Evolutionary conservation across 177 flowering plant species (phyloP), one percentile per base, ranked within the genome.

Genomic region (Tripterygium wilfordii): DNA sequence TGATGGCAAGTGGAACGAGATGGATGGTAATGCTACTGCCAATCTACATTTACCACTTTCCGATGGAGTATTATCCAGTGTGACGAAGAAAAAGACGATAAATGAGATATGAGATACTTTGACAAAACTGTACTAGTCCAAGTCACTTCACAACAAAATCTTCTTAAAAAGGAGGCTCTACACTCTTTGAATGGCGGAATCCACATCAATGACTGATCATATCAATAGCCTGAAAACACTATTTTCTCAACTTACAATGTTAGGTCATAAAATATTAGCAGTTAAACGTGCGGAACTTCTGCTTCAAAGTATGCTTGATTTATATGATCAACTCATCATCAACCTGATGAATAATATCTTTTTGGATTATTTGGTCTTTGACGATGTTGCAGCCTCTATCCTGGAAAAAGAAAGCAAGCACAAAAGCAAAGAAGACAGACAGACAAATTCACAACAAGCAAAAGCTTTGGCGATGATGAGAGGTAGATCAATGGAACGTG

Each of bases 151-250:
- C 41, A 58, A 38, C 19, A 58, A 36, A 29, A 36, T 58, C 8
- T 51, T 58, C 33, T 36, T 51, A 8, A 58, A 58, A 40, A 58
- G 45, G 24, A 58, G 8, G 37, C 45, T 58, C 0, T 51, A 58
- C 40, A 58, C 51, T 51, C 26, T 51, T 36, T 15, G 32, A 8
- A 58, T 58, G 57, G 6, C 4, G 3, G 51, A 58, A 31, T 43
- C 45, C 16, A 51, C 30, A 0, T 16, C 24, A 17, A 16, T 20
- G 5, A 36, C 1, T 0, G 14, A 38, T 1, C 59, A 36, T 14
- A 23, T 48, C 52, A 33, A 48, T 30, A 36, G 5, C 21, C 5
- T 36, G 1, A 36, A 33, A 20, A 55, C 21, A 3, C 14, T 55
- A 8, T 55, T 45, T 36, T 35, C 22, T 13, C 31, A 37, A 28